Evolutionary conservation across 2,329 filamentous ascomycete species (phyloP).

Genomic region (Diaporthe sp.): DNA sequence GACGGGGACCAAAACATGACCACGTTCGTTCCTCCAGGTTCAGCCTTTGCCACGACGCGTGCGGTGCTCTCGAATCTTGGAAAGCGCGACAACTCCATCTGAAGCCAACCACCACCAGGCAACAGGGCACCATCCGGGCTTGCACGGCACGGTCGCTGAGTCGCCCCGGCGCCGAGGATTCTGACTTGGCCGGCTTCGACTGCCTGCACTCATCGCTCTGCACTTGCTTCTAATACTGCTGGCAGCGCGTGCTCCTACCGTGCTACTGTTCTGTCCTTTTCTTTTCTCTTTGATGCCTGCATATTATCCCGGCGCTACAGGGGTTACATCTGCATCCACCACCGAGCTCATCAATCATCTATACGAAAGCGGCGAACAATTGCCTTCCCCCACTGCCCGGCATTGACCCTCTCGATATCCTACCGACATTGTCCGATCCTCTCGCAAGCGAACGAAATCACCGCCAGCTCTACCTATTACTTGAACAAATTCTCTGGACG

Average conservation of each 20-base stretch:
- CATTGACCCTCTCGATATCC: constrained; percentile 3
- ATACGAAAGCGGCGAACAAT: constrained; percentile 19
- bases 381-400: background rate
- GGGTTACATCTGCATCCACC: constrained; percentile 34
- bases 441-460: constrained; percentile 4
- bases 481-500: background rate
- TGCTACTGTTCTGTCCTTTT: background rate
- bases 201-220: background rate
- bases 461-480: background rate
- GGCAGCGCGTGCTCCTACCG: constrained; percentile 20
- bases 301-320: constrained; percentile 29
- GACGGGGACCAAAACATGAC: constrained; percentile 31
- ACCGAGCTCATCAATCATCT: constrained; percentile 16
- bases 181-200: background rate
- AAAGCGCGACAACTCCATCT: background rate
- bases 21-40: constrained; percentile 7
- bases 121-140: background rate
- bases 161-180: constrained; percentile 3
- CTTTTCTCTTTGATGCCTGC: constrained; percentile 30
- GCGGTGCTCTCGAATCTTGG: background rate
- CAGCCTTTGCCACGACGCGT: constrained; percentile 22
- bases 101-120: background rate
- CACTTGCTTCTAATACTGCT: constrained; percentile 5
- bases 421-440: background rate
- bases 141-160: background rate